Percentiles rank a stretch among this genome's conserved stretches.
Conservation (phyloP, 768 basidiomycete genomes). For the Leccinum broughii region DNA sequence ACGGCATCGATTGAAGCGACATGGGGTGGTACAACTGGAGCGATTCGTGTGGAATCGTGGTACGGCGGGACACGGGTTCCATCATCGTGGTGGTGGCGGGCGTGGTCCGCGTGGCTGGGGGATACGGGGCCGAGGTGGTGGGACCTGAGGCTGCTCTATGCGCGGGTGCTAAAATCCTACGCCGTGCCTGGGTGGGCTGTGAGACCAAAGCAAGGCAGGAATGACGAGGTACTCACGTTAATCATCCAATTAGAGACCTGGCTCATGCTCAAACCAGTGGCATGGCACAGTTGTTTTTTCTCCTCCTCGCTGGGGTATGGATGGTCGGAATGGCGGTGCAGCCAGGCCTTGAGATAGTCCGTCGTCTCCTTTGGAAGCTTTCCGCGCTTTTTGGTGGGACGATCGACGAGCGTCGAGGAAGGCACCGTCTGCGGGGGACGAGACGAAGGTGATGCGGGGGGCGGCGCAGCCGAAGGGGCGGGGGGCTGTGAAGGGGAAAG, state of each 20-base stretch:
- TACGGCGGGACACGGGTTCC: slow-evolving; percentile 51
- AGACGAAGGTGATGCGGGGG: slow-evolving; percentile 44
- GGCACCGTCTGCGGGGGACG: slow-evolving; percentile 55
- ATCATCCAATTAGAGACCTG: slow-evolving; percentile 96
- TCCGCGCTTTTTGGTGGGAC: slow-evolving; percentile 78
- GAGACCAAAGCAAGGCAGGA: slow-evolving; percentile 13
- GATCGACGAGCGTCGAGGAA: slow-evolving; percentile 65
- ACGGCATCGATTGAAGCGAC: slow-evolving; percentile 59
- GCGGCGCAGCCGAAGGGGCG: slow-evolving; percentile 32
- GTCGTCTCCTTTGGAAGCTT: slow-evolving; percentile 91
- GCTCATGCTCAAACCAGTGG: slow-evolving; percentile 84
- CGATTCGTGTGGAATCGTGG: slow-evolving; percentile 68
- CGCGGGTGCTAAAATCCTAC: slow-evolving; percentile 24
- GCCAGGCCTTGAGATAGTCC: slow-evolving; percentile 86
- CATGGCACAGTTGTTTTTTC: slow-evolving; percentile 86
- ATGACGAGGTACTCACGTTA: slow-evolving; percentile 53
- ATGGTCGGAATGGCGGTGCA: slow-evolving; percentile 85
- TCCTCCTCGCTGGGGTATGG: slow-evolving; percentile 83
- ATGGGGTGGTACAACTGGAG: slow-evolving; percentile 79
- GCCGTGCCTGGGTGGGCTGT: slow-evolving; percentile 53
- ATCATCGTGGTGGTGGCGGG: slow-evolving; percentile 25
- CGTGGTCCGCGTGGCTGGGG: slow-evolving; percentile 40
- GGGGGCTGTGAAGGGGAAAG: slow-evolving; percentile 42
- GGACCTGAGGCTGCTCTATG: slow-evolving; percentile 67
- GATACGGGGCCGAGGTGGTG: slow-evolving; percentile 69